These are phyloP conservation scores for Trametes pubescens DNA, from an alignment of 1,284 basidiomycete species.

Conservation along the genomic window DNA sequence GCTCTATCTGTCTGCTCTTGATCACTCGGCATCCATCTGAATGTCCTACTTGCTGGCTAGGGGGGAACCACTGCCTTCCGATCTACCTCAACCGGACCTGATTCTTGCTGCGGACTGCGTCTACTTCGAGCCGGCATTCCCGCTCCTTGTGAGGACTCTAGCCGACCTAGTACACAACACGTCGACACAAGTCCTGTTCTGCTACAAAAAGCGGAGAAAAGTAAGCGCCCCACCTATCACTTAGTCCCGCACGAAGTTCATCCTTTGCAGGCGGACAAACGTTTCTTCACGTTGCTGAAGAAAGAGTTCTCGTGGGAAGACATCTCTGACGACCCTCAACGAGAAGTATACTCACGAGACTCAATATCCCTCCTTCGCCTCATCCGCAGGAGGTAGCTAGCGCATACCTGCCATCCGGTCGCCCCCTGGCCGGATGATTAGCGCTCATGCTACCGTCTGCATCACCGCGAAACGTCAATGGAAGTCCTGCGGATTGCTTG, in stretches of 20 bases:
- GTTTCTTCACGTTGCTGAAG: slow-evolving; percentile 86
- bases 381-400: slow-evolving; percentile 29
- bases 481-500: not conserved
- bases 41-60: slow-evolving; percentile 47
- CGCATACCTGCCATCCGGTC: not conserved
- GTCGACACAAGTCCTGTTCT: slow-evolving; percentile 82
- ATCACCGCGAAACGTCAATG: too few species aligned
- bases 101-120: slow-evolving; percentile 93
- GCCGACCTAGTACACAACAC: slow-evolving; percentile 61
- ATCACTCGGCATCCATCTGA: slow-evolving; percentile 2
- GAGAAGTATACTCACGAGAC: slow-evolving; percentile 48
- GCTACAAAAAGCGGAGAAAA: slow-evolving; percentile 94
- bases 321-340: slow-evolving; percentile 56
- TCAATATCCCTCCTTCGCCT: slow-evolving; percentile 50
- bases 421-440: not conserved
- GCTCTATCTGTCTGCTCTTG: slow-evolving; percentile 28
- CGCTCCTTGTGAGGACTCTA: slow-evolving; percentile 86
- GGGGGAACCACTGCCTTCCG: slow-evolving; percentile 58
- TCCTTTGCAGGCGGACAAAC: slow-evolving; percentile 81
- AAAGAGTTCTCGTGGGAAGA: slow-evolving; percentile 85
- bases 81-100: slow-evolving; percentile 64
- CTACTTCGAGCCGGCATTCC: slow-evolving; percentile 95
- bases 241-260: not conserved
- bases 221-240: slow-evolving; percentile 44
- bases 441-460: not conserved